A percentile compares a stretch with the other conserved stretches of the same genome.
These are phyloP conservation scores for Boletus reticuloceps DNA, from an alignment of 768 basidiomycete species.

Conservation along the genomic window DNA sequence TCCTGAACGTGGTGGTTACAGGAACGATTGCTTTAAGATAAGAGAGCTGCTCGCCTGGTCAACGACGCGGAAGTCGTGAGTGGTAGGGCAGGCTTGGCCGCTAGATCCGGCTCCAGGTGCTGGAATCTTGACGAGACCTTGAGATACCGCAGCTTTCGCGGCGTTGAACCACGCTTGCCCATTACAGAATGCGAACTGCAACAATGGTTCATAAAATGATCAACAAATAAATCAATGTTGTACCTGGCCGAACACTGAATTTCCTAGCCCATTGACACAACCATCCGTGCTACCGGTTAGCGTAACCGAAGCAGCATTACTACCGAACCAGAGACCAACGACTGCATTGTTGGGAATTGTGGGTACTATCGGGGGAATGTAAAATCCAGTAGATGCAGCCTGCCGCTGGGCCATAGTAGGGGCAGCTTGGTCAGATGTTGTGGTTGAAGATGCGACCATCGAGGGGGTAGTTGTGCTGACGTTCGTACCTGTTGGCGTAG, in stretches of 20 bases:
- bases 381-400: slow-evolving; percentile 18
- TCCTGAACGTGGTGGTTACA: slow-evolving; percentile 13
- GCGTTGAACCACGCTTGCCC: slow-evolving; percentile 24
- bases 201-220: background rate
- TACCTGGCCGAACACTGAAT: slow-evolving; percentile 28
- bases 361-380: slow-evolving; percentile 19
- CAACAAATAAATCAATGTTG: background rate
- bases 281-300: slow-evolving; percentile 20
- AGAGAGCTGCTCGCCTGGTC: slow-evolving; percentile 15
- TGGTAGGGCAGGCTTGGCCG: slow-evolving; percentile 25
- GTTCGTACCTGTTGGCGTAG: background rate
- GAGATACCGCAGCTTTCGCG: slow-evolving; percentile 15
- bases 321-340: slow-evolving; percentile 30
- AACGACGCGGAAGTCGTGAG: slow-evolving; percentile 27
- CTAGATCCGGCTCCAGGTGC: slow-evolving; percentile 17
- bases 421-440: background rate
- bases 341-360: slow-evolving; percentile 23
- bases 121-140: slow-evolving; percentile 19
- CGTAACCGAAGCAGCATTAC: slow-evolving; percentile 22
- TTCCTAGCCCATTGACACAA: slow-evolving; percentile 23
- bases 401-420: slow-evolving; percentile 7
- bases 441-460: background rate
- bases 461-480: background rate
- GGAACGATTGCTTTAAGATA: background rate
- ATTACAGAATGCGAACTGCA: slow-evolving; percentile 27